Base-by-base conservation (phyloP, 768 basidiomycete genomes). In the Dentipellis fragilis region DNA sequence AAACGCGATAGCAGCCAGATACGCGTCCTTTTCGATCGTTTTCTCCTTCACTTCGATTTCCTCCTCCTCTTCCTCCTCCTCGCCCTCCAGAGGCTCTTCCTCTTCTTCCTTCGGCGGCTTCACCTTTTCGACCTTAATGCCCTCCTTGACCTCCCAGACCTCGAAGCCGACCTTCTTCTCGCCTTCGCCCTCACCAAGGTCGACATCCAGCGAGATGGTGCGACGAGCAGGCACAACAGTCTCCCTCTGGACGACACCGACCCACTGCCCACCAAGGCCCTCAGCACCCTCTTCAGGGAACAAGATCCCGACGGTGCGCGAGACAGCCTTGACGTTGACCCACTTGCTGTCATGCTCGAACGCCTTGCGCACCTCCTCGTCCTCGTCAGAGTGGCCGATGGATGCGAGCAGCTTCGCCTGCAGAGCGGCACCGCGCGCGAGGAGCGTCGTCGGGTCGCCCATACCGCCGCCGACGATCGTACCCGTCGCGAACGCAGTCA, bases 121-220 rank as follows among this genome's bases (percentile, higher is more conserved):
- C 21, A 79, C 71, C 63, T 78, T 82, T 61, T 87, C 85, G 17
- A 84, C 66, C 55, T 80, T 78, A 58, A 89, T 73, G 2, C 77
- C 77, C 63, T 89, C 88, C 52, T 76, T 76, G 16, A 83, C 81
- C 65, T 92, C 88, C 86, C 87, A 89, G 23, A 91, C 70, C 67
- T 92, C 89, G 52, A 85, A 76, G 11, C 78, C 82, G 45, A 88
- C 49, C 61, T 71, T 71, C 63, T 74, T 78, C 53, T 57, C 62
- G 3, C 64, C 71, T 42, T 62, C 68, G 52, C 67, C 74, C 22
- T 63, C 67, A 10, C 67, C 68, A 60, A 85, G 67, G 19, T 73
- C 75, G 22, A 83, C 80, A 37, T 84, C 81, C 58, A 89, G 75
- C 16, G 75, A 67, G 47, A 85, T 70, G 10, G 73, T 73, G 34